Conservation (phyloP, 2,329 filamentous ascomycete species). For the Sclerotinia minor region DNA sequence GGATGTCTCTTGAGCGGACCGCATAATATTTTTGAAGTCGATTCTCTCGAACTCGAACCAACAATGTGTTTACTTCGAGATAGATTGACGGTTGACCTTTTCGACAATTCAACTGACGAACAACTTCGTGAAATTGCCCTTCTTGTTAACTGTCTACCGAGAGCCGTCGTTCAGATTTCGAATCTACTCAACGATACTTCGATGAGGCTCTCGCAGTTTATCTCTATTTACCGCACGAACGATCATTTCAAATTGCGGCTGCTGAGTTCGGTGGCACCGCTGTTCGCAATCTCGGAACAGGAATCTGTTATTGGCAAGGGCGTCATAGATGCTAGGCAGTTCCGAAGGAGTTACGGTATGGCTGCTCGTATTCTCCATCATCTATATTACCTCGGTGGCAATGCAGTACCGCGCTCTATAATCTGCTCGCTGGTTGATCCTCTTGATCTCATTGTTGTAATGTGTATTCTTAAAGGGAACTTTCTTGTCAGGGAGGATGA, state of each 20-base stretch:
- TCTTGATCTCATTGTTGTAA: slow-evolving; percentile 34
- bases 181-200: slow-evolving; percentile 33
- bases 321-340: slow-evolving; percentile 31
- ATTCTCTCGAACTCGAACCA: slow-evolving; percentile 31
- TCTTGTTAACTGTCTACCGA: slow-evolving; percentile 31
- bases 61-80: slow-evolving; percentile 30
- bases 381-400: slow-evolving; percentile 34
- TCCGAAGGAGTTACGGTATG: slow-evolving; percentile 28
- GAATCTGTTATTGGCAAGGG: slow-evolving; percentile 34
- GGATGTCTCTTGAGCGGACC: slow-evolving; percentile 31
- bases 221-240: slow-evolving; percentile 32
- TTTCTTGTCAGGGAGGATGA: slow-evolving; percentile 28
- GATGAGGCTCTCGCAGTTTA: slow-evolving; percentile 36
- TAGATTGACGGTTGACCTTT: slow-evolving; percentile 23
- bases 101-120: slow-evolving; percentile 28
- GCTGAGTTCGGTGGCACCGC: slow-evolving; percentile 30
- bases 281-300: slow-evolving; percentile 28
- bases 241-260: slow-evolving; percentile 35
- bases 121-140: slow-evolving; percentile 31
- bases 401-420: slow-evolving; percentile 31
- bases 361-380: slow-evolving; percentile 31
- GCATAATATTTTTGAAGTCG: slow-evolving; percentile 32
- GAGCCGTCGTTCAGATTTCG: slow-evolving; percentile 34
- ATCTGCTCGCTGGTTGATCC: slow-evolving; percentile 32
- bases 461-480: slow-evolving; percentile 33